A percentile compares a stretch with the other conserved stretches of the same genome.
These are phyloP conservation scores for Fusarium robinianum DNA, from an alignment of 2,329 filamentous ascomycete species.

Conservation along the genomic window DNA sequence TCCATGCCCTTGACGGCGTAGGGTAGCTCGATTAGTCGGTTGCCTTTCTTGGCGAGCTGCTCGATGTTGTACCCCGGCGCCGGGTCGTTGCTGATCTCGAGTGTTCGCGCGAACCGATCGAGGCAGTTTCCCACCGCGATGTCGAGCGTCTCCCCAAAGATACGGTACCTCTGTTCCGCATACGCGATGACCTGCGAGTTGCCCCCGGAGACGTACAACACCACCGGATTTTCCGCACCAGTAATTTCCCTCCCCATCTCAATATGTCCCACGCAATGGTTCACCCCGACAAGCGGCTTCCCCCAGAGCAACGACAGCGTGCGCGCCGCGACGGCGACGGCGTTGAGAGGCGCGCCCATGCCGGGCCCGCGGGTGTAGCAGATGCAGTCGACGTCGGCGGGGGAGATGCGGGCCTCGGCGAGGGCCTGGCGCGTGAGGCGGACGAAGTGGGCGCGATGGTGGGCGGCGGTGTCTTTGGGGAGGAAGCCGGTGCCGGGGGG, in stretches of 20 bases:
- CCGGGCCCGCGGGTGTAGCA: slow-evolving; percentile 96
- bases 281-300: slow-evolving; percentile 89
- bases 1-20: slow-evolving; percentile 99
- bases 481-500: slow-evolving; percentile 94
- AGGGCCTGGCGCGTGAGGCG: slow-evolving; percentile 80
- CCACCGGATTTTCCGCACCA: slow-evolving; percentile 86
- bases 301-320: slow-evolving; percentile 83
- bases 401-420: slow-evolving; percentile 63
- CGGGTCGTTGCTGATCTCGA: slow-evolving; percentile 92
- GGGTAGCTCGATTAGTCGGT: slow-evolving; percentile 80
- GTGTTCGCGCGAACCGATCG: slow-evolving; percentile 89
- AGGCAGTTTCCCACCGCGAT: slow-evolving; percentile 98
- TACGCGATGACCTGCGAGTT: slow-evolving; percentile 99
- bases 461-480: slow-evolving; percentile 91
- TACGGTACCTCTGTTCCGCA: slow-evolving; percentile 90
- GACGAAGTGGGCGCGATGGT: slow-evolving; percentile 87
- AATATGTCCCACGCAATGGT: slow-evolving; percentile 98
- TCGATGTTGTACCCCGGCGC: slow-evolving; percentile 98
- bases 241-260: slow-evolving; percentile 98
- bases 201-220: slow-evolving; percentile 92
- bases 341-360: slow-evolving; percentile 91
- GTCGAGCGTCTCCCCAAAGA: slow-evolving; percentile 96
- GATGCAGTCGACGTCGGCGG: slow-evolving; percentile 80
- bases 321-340: slow-evolving; percentile 83
- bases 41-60: slow-evolving; percentile 78